These are phyloP conservation scores for Fusarium secorum DNA, from an alignment of 2,329 filamentous ascomycete species.

Conservation along the genomic window DNA sequence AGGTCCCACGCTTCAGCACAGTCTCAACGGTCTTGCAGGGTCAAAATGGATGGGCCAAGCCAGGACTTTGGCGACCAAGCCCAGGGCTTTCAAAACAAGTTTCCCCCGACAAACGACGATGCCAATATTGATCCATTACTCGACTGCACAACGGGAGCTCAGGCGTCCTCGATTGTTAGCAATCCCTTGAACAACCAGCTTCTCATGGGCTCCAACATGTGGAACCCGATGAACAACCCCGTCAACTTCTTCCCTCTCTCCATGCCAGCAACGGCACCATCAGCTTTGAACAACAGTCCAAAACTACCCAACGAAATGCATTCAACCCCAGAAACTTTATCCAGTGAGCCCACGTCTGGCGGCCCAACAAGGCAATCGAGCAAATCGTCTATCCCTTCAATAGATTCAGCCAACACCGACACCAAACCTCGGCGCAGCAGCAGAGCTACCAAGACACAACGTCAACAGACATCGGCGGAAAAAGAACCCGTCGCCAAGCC, in stretches of 20 bases:
- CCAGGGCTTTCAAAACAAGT: neutral
- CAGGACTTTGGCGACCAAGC: neutral
- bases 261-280: neutral
- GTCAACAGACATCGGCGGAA: neutral
- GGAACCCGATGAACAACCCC: slow-evolving; percentile 7
- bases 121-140: slow-evolving; percentile 33
- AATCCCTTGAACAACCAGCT: slow-evolving; percentile 1
- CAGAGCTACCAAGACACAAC: neutral
- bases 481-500: neutral
- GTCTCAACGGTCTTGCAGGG: neutral
- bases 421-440: neutral
- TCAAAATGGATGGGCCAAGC: slow-evolving; percentile 17
- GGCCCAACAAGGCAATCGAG: slow-evolving; percentile 28
- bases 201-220: slow-evolving; percentile 6
- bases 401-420: neutral
- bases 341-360: neutral
- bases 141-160: neutral
- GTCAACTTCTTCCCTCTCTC: neutral
- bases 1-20: neutral
- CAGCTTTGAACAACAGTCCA: slow-evolving; percentile 5
- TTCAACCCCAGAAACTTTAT: slow-evolving; percentile 13
- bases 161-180: neutral
- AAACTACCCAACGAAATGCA: neutral
- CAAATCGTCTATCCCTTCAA: slow-evolving; percentile 27
- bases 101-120: neutral